A percentile compares a stretch with the other conserved stretches of the same genome.
phyloP scores from a whole-genome alignment of 2,329 filamentous ascomycete species.

The Talaromyces sp. region DNA sequence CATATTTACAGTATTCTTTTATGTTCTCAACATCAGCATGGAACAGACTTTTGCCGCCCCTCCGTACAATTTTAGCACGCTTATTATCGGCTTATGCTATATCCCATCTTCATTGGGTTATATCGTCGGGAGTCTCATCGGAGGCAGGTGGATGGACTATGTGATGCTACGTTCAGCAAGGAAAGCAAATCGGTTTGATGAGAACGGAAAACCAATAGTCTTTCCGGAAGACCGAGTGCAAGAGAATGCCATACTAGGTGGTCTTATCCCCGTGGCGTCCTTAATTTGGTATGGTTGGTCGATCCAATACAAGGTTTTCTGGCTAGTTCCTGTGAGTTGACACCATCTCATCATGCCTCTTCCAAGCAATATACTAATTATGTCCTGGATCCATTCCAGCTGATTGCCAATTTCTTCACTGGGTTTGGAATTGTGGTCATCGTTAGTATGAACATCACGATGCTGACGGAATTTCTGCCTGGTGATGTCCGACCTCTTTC shows the following conservation, averaged over 20 bases:
- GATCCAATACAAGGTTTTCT: conserved; percentile 5
- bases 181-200: conserved; percentile 6
- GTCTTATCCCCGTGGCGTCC: not conserved
- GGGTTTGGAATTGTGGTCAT: conserved; percentile 9
- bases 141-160: conserved; percentile 10
- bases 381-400: not conserved
- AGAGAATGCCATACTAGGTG: conserved; percentile 2
- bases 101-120: conserved; percentile 10
- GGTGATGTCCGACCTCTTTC: conserved; percentile 5
- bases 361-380: not conserved
- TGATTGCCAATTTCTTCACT: conserved; percentile 10
- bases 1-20: conserved; percentile 6
- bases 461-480: conserved; percentile 9
- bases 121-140: conserved; percentile 8
- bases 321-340: conserved; percentile 7
- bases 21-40: conserved; percentile 11
- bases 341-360: not conserved
- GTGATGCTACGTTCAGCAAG: conserved; percentile 8
- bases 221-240: conserved; percentile 8
- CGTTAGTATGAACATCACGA: conserved; percentile 5
- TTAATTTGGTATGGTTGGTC: conserved; percentile 11
- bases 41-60: conserved; percentile 3
- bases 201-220: not conserved
- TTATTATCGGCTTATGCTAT: conserved; percentile 7
- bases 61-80: conserved; percentile 8